A percentile compares a stretch with the other conserved stretches of the same genome.
phyloP scores from a whole-genome alignment of 2,329 filamentous ascomycete species.

The Amesomyces nigricolor region DNA sequence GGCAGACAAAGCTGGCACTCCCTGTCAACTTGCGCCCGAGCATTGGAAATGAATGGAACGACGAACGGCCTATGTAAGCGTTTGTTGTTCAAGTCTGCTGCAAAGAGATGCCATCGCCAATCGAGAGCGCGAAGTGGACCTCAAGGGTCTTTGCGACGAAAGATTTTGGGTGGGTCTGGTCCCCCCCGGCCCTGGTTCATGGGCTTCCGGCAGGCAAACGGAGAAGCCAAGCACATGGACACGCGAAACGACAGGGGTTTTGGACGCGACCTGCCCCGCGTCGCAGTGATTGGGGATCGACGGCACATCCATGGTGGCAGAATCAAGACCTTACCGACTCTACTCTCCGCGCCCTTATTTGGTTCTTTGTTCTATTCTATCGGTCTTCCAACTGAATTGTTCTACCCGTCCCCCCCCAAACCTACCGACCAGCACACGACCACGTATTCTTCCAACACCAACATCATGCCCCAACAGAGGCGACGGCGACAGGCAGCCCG shows the following conservation, averaged over 20 bases:
- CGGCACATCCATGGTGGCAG: too few species aligned
- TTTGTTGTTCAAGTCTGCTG: background rate
- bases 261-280: constrained; percentile 7
- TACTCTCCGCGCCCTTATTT: too few species aligned
- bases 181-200: background rate
- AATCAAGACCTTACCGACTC: too few species aligned
- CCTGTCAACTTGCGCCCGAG: constrained; percentile 30
- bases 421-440: too few species aligned
- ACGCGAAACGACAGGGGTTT: constrained; percentile 4
- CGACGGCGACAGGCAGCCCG: constrained; percentile 18
- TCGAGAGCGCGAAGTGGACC: constrained; percentile 6
- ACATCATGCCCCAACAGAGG: constrained; percentile 19
- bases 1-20: constrained; percentile 35
- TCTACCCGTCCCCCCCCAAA: too few species aligned
- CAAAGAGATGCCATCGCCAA: background rate
- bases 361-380: too few species aligned
- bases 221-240: background rate
- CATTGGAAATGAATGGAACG: constrained; percentile 27
- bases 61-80: background rate
- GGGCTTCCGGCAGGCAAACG: constrained; percentile 13
- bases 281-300: background rate
- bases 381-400: too few species aligned
- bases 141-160: constrained; percentile 7
- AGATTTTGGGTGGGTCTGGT: constrained; percentile 22
- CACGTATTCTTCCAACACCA: background rate